Evolutionary conservation across 1,284 basidiomycete species (phyloP).

Genomic region (Cryptococcus amylolentus): DNA sequence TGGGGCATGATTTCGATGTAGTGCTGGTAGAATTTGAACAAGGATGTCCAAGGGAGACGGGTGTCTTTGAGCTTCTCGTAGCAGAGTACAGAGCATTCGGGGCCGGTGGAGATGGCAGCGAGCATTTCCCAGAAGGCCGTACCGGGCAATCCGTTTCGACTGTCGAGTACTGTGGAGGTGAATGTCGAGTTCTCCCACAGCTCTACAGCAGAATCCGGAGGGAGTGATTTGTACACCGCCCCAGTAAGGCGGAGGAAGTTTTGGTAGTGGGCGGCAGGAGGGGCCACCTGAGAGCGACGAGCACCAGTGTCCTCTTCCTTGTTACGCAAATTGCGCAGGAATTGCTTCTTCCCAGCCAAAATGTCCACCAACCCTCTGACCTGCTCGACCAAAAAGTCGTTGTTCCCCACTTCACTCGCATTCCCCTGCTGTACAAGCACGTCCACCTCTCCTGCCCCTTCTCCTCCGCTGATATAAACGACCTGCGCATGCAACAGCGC

Average conservation of each 20-base stretch:
- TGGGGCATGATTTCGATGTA: slow-evolving; percentile 42
- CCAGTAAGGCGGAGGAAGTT: slow-evolving; percentile 79
- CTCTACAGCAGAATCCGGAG: slow-evolving; percentile 70
- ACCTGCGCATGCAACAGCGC: slow-evolving; percentile 60
- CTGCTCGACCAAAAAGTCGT: slow-evolving; percentile 58
- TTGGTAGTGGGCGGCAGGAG: slow-evolving; percentile 59
- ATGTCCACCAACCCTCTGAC: slow-evolving; percentile 70
- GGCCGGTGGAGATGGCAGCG: slow-evolving; percentile 75
- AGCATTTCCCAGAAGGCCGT: slow-evolving; percentile 85
- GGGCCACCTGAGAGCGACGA: slow-evolving; percentile 51
- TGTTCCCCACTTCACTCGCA: slow-evolving; percentile 49
- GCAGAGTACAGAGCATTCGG: slow-evolving; percentile 61
- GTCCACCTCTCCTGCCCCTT: slow-evolving; percentile 40
- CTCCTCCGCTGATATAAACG: slow-evolving; percentile 38
- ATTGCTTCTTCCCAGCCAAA: slow-evolving; percentile 74
- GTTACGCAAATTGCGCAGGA: slow-evolving; percentile 86
- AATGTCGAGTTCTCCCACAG: slow-evolving; percentile 79
- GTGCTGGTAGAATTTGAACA: slow-evolving; percentile 43
- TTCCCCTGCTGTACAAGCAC: slow-evolving; percentile 66
- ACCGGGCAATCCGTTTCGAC: slow-evolving; percentile 66
- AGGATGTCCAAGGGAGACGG: slow-evolving; percentile 26
- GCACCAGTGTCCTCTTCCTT: slow-evolving; percentile 79
- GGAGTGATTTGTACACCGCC: slow-evolving; percentile 68
- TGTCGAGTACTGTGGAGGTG: slow-evolving; percentile 78
- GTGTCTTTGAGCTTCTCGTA: slow-evolving; percentile 43